A percentile compares a stretch with the other conserved stretches of the same genome.
Conservation (phyloP, 495 filamentous ascomycete species). For the Penicillium malachiteum region DNA sequence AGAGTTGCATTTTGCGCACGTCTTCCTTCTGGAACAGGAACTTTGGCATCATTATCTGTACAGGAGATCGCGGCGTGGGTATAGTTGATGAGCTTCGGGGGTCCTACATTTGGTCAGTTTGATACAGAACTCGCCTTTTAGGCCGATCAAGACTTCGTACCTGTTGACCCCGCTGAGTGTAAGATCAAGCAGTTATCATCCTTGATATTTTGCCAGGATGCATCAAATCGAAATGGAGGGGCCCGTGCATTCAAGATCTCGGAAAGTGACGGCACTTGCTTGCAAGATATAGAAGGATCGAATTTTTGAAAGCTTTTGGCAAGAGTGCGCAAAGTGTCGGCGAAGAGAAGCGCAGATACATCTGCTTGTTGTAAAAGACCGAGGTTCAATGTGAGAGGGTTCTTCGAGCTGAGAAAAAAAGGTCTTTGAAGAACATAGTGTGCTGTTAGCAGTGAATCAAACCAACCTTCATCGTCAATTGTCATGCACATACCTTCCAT, state of each 20-base stretch:
- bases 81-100: slow-evolving; percentile 25
- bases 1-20: slow-evolving; percentile 20
- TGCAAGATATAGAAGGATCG: slow-evolving; percentile 16
- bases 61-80: slow-evolving; percentile 27
- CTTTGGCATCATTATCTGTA: slow-evolving; percentile 29
- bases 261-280: slow-evolving; percentile 12
- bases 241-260: slow-evolving; percentile 8
- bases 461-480: not conserved
- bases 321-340: slow-evolving; percentile 6
- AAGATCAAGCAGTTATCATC: slow-evolving; percentile 14
- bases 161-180: slow-evolving; percentile 20
- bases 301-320: slow-evolving; percentile 14
- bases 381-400: slow-evolving; percentile 14
- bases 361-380: slow-evolving; percentile 16
- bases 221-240: slow-evolving; percentile 9
- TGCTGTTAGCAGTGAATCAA: not conserved
- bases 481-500: slow-evolving; percentile 27
- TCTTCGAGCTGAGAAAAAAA: slow-evolving; percentile 13
- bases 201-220: slow-evolving; percentile 6
- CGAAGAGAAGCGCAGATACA: slow-evolving; percentile 9
- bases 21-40: slow-evolving; percentile 23
- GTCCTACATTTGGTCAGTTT: not conserved
- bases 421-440: slow-evolving; percentile 2
- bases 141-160: not conserved
- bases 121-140: not conserved